Evolutionary conservation across 352 stramenopile genomes (phyloP).

Genomic region (Pythium dissimile): DNA sequence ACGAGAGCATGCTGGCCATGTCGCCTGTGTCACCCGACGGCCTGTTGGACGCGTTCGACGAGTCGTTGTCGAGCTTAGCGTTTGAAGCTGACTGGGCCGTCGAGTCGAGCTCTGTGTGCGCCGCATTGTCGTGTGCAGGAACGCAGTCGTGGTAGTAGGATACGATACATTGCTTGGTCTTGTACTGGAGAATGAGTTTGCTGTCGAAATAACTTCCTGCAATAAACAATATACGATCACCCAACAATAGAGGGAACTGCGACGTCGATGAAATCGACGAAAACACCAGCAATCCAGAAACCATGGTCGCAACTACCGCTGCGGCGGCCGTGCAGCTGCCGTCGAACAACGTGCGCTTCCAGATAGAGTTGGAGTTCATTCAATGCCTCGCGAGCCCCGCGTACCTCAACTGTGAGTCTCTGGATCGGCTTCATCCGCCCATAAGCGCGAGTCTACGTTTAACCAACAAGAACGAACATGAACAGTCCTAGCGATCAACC

Average conservation of each 20-base stretch:
- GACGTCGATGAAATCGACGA: too few species aligned
- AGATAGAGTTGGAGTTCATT: conserved; percentile 93
- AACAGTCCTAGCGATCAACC: conserved; percentile 81
- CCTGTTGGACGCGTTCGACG: conserved; percentile 14
- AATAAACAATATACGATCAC: too few species aligned
- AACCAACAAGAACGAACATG: too few species aligned
- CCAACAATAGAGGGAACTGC: too few species aligned
- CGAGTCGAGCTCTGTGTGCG: conserved; percentile 18
- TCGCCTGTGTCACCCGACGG: conserved; percentile 14
- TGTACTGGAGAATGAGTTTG: too few species aligned
- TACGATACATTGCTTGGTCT: too few species aligned
- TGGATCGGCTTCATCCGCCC: too few species aligned
- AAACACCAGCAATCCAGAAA: not conserved
- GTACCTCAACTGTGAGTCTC: conserved; percentile 85
- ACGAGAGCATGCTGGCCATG: conserved; percentile 7
- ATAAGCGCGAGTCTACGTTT: too few species aligned
- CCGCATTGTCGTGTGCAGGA: too few species aligned
- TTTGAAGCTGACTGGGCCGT: conserved; percentile 79
- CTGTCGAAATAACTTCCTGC: too few species aligned
- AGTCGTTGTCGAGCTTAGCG: conserved; percentile 63
- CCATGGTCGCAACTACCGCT: conserved; percentile 4
- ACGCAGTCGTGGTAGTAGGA: too few species aligned
- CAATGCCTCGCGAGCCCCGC: conserved; percentile 87
- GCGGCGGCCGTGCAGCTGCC: conserved; percentile 50
- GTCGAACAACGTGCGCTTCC: conserved; percentile 89